Evolutionary conservation across 768 basidiomycete genomes (phyloP), one percentile per base, ranked within the genome.

Genomic region (Saitozyma podzolica): DNA sequence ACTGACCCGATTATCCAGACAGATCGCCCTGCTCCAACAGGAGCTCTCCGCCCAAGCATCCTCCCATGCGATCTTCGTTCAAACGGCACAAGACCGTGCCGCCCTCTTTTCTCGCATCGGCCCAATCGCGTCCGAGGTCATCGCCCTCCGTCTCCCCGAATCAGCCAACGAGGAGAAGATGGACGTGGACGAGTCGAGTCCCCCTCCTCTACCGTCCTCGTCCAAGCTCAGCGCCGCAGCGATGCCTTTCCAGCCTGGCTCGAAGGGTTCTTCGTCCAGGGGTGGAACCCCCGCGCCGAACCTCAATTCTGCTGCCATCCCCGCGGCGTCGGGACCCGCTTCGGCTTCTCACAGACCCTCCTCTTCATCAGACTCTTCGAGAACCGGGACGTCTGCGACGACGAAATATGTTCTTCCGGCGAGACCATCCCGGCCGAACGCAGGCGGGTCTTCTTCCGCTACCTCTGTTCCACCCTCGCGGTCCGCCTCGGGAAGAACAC

Each of bases 11-110:
- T 9, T 40, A 6, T 51, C 20, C 52, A 75, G 74, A 9, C 75
- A 70, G 62, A 76, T 76, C 20, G 17, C 57, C 41, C 50, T 53
- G 6, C 61, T 76, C 8, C 60, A 65, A 53, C 17, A 43, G 11
- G 62, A 69, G 8, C 52, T 76, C n/a, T 66, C 62, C 51, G 64
- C 68, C 6, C 75, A 76, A 37, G 60, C 61, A n/a, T 10, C 64
- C 9, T 65, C 68, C 8, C 68, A 70, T 40, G 50, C 58, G 6
- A 7, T 59, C 37, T 74, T 68, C 57, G 59, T 62, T 9, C 37
- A 64, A 29, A 67, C 65, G 11, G 64, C 61, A 2, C 65, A 72
- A 67, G 9, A 57, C 3, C 59, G 75, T 7, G 54, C 70, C 13
- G 68, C 72, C 39, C 65, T 58, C 4, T 74, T 74, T 56, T 41